Conservation (phyloP, 768 basidiomycete species). For the Epithele typhae region DNA sequence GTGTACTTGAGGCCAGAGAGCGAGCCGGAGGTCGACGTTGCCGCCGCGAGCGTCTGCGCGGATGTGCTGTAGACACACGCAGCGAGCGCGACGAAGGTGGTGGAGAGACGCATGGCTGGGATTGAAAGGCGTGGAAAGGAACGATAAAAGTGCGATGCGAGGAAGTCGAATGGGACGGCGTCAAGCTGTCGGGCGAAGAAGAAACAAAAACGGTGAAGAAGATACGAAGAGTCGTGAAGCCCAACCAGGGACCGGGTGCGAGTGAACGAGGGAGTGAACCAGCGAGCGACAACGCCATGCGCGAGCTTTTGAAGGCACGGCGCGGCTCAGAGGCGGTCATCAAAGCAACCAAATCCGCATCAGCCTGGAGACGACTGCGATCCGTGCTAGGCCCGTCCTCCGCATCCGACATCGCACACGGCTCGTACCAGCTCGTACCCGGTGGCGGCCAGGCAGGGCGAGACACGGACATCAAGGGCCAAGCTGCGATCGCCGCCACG, state of each 20-base stretch:
- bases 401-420: too few relatives aligned
- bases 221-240: not conserved
- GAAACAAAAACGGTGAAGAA: not conserved
- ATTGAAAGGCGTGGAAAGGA: too few relatives aligned
- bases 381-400: too few relatives aligned
- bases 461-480: too few relatives aligned
- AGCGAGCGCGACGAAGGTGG: not conserved
- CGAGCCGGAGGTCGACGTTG: conserved; percentile 14
- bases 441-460: not conserved
- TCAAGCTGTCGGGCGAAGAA: not conserved
- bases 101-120: conserved; percentile 13
- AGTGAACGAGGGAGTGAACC: conserved; percentile 1
- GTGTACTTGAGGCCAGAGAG: conserved; percentile 23
- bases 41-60: conserved; percentile 12
- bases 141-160: too few relatives aligned
- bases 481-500: too few relatives aligned
- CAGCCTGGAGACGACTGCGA: conserved; percentile 4
- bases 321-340: too few relatives aligned
- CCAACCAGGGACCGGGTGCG: conserved; percentile 7
- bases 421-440: not conserved
- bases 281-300: not conserved
- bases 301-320: conserved; percentile 2
- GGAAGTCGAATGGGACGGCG: too few relatives aligned
- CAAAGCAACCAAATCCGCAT: too few relatives aligned
- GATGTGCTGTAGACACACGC: conserved; percentile 2